Percentiles rank a stretch among this genome's conserved stretches.
Evolutionary conservation across 2,329 filamentous ascomycete genomes (phyloP).

Genomic region (Monilinia vaccinii-corymbosi): DNA sequence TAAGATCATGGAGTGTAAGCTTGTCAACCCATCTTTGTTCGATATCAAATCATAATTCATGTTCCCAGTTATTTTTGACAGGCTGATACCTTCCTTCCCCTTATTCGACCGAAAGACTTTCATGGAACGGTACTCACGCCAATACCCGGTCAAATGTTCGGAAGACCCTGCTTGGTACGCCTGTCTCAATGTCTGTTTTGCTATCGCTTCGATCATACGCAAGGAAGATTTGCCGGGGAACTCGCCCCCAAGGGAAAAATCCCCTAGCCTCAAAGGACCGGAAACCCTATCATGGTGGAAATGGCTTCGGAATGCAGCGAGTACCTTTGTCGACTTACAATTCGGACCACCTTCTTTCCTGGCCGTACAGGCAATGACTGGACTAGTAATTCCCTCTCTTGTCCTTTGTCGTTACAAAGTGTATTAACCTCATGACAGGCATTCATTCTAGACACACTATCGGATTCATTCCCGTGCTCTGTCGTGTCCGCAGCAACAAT

Average conservation of each 20-base stretch:
- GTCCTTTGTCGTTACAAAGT: not conserved
- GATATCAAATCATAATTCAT: not conserved
- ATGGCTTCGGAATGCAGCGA: constrained; percentile 16
- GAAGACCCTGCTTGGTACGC: constrained; percentile 21
- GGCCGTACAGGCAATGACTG: constrained; percentile 21
- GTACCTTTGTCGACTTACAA: constrained; percentile 18
- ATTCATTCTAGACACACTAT: constrained; percentile 13
- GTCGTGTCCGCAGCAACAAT: constrained; percentile 14
- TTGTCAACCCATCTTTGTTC: not conserved
- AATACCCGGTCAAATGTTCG: constrained; percentile 19
- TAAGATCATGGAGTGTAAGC: constrained; percentile 18
- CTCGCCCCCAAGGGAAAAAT: not conserved
- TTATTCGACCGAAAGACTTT: constrained; percentile 16
- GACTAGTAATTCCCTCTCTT: constrained; percentile 8
- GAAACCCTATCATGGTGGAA: not conserved
- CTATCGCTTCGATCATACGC: constrained; percentile 9
- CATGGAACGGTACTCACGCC: constrained; percentile 13
- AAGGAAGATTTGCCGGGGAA: constrained; percentile 11
- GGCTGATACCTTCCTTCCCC: constrained; percentile 8
- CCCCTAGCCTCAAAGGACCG: not conserved
- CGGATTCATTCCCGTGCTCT: constrained; percentile 19
- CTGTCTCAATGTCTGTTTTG: constrained; percentile 21
- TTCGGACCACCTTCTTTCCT: constrained; percentile 18
- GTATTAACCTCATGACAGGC: not conserved
- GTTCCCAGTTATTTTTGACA: constrained; percentile 2